Evolutionary conservation across 2,329 filamentous ascomycete genomes (phyloP), one percentile per base, ranked within the genome.

Genomic region (Simplicillium aogashimaense): DNA sequence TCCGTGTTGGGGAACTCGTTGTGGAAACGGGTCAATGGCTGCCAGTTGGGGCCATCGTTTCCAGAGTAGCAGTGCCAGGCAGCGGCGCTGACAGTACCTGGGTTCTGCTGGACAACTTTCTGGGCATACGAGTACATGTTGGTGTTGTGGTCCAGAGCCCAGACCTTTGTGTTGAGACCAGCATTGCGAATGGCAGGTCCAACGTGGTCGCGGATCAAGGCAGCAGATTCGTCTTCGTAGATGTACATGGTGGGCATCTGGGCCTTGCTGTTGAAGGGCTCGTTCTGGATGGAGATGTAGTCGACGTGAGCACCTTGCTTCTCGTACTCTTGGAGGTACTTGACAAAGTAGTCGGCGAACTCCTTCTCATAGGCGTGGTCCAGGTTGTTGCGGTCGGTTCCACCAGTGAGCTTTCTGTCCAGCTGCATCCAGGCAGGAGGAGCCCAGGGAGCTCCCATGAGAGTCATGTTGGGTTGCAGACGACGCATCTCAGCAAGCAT

Each of bases 201-300:
- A 18, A 66, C 51, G 40, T 59, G 55, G 37, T 67, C 47, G 29
- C 53, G 55, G 37, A 64, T 66, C 32, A 66, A 49, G 7, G 44
- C 43, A 0, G 53, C 57, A 3, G 61, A 59, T 48, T 66, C 60
- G 35, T 62, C 58, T 5, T 54, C 56, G 15, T 50, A 53, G 48
- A 64, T 53, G 38, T 58, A 58, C 61, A 66, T 59, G 33, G 61
- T 65, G 4, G 62, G 59, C 30, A 59, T 58, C 15, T 53, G 50
- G 8, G 56, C 53, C 37, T 58, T 52, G 47, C 52, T 64, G 51
- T 65, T 64, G 13, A 65, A 52, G 1, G 64, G 64, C 50, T 67
- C 64, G 43, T 67, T 67, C 51, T 67, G 64, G 32, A 67, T 59
- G 34, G 63, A 65, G 49, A 67, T 63, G 44, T 63, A 62, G 39